Evolutionary conservation across 495 filamentous ascomycete genomes (phyloP).

Genomic region (Parathielavia appendiculata): DNA sequence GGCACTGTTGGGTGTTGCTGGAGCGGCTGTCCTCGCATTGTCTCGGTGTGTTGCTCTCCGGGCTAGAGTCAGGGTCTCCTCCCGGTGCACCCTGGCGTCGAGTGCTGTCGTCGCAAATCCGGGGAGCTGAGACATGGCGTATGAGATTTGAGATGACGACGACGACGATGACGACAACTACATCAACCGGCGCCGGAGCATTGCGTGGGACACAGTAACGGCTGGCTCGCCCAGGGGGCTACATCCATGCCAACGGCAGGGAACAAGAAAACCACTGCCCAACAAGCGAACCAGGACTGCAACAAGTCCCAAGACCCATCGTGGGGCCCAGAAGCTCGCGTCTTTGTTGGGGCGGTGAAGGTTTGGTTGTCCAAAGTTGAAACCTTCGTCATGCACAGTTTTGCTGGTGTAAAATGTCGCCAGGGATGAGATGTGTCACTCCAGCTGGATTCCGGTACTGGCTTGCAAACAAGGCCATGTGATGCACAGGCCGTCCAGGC

Average conservation of each 20-base stretch:
- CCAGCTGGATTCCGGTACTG: no score
- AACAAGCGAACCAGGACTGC: not conserved
- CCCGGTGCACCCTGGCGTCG: conserved; percentile 31
- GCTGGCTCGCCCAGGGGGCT: conserved; percentile 1
- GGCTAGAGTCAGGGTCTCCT: conserved; percentile 32
- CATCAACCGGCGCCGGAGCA: conserved; percentile 8
- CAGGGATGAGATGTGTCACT: no score
- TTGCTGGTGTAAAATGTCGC: no score
- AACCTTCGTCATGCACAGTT: no score
- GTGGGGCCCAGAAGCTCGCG: conserved; percentile 2
- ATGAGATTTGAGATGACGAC: not conserved
- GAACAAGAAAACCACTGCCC: not conserved
- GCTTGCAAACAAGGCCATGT: no score
- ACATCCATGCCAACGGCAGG: conserved; percentile 12
- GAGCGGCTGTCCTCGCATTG: conserved; percentile 13
- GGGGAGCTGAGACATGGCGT: conserved; percentile 28
- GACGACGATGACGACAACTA: not conserved
- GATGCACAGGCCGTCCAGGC: no score
- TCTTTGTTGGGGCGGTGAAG: not conserved
- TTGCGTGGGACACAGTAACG: conserved; percentile 7
- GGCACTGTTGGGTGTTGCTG: conserved; percentile 17
- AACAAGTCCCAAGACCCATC: conserved; percentile 4
- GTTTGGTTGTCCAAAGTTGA: no score
- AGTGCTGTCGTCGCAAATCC: conserved; percentile 24
- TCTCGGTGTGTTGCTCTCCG: conserved; percentile 23